Percentiles rank a stretch among this genome's conserved stretches.
Conservation (phyloP, 2,329 filamentous ascomycete species). For the Parasarocladium wereldwijsianum region DNA sequence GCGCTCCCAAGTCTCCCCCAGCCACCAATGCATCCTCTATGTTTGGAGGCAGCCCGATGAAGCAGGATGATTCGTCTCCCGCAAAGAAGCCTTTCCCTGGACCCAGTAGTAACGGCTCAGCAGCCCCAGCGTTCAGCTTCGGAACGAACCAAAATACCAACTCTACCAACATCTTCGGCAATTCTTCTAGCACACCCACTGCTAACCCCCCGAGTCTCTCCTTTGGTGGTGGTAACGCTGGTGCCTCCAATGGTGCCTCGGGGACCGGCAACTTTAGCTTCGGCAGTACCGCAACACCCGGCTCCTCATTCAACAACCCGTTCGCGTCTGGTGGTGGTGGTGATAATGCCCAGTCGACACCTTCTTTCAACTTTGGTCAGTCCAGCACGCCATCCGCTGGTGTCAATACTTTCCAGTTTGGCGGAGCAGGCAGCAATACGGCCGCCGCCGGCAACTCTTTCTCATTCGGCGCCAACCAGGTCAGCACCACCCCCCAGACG, state of each 20-base stretch:
- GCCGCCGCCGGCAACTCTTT: slow-evolving; percentile 1
- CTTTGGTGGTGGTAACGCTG: slow-evolving; percentile 11
- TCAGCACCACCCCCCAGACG: neutral
- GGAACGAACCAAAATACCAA: slow-evolving; percentile 8
- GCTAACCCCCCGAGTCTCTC: neutral
- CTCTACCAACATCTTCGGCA: slow-evolving; percentile 25
- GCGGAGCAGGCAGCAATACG: neutral
- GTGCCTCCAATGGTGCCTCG: slow-evolving; percentile 7
- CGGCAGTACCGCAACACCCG: slow-evolving; percentile 9
- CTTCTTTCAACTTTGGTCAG: slow-evolving; percentile 8
- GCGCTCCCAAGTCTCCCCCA: slow-evolving; percentile 19
- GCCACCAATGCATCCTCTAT: slow-evolving; percentile 13
- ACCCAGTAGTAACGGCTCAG: slow-evolving; percentile 9
- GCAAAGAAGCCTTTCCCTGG: slow-evolving; percentile 20
- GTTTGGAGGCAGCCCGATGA: slow-evolving; percentile 28
- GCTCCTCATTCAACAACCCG: slow-evolving; percentile 23
- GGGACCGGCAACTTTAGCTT: slow-evolving; percentile 12
- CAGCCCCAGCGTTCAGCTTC: slow-evolving; percentile 21
- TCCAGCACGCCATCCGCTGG: slow-evolving; percentile 12
- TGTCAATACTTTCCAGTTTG: no score
- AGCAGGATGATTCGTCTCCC: slow-evolving; percentile 24
- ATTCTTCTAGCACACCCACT: slow-evolving; percentile 9
- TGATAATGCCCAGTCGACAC: neutral
- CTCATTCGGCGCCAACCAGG: slow-evolving; percentile 2
- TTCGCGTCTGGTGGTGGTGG: slow-evolving; percentile 17